Evolutionary conservation across 768 basidiomycete genomes (phyloP).

Genomic region (Russula earlei): DNA sequence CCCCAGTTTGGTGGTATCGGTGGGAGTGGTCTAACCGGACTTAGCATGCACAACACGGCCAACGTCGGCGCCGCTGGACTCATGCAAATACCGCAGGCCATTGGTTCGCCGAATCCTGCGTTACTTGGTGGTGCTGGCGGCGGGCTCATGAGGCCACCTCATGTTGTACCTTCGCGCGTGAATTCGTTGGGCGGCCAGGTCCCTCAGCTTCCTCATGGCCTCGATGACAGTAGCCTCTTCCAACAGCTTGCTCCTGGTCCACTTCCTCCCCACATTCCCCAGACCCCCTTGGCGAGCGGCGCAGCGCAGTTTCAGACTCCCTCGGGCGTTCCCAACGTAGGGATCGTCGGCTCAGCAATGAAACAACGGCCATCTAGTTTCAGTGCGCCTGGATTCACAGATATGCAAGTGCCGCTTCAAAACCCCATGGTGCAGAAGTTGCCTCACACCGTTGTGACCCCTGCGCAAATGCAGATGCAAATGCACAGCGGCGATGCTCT

Average conservation of each 20-base stretch:
- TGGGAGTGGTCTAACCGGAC: constrained; percentile 7
- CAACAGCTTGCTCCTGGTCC: not conserved
- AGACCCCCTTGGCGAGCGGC: constrained; percentile 13
- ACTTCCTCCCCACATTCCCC: constrained; percentile 19
- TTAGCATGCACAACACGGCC: not conserved
- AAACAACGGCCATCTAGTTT: constrained; percentile 19
- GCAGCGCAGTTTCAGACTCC: constrained; percentile 11
- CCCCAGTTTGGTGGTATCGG: constrained; percentile 11
- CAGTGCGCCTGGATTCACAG: constrained; percentile 21
- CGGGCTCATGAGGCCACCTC: constrained; percentile 34
- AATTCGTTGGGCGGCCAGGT: constrained; percentile 18
- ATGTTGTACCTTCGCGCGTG: constrained; percentile 21
- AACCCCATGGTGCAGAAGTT: constrained; percentile 10
- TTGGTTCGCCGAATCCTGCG: constrained; percentile 22
- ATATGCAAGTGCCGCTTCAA: constrained; percentile 15
- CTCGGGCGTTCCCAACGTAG: constrained; percentile 12
- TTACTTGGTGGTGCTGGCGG: constrained; percentile 26
- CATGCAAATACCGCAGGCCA: constrained; percentile 2
- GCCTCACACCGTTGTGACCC: constrained; percentile 5
- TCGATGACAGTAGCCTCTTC: constrained; percentile 21
- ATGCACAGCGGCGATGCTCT: constrained; percentile 10
- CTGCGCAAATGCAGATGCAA: constrained; percentile 12
- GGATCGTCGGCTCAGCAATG: constrained; percentile 19
- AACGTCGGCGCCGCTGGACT: constrained; percentile 9
- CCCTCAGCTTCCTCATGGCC: constrained; percentile 23